Base-by-base conservation (phyloP, 176 grass and related monocot species). In the Rhipidocladum racemiflorum region DNA sequence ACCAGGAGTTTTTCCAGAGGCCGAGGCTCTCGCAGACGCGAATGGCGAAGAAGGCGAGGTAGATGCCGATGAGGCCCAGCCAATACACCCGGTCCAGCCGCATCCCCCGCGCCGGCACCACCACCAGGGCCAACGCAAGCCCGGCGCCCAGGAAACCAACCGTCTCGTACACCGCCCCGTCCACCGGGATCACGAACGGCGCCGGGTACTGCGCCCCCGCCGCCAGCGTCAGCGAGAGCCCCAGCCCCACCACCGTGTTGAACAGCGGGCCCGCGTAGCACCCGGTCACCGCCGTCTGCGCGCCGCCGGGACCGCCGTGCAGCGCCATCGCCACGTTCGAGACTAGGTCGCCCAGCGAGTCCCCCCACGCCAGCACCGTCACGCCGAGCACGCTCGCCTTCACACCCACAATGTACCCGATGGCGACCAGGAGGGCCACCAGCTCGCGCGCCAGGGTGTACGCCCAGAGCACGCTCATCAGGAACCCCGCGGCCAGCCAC, bases 401-500 rank as follows among this genome's bases (percentile, higher is more conserved):
- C 46, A 97, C 61, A 6, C 91, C 94, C 0, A 85, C 67, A 38
- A 97, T 69, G 87, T 90, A 91, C 6, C 94, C 94, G 61, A 92
- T 59, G 25, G 94, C 72, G 25, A 94, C 91, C 11, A 97, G 59
- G 1, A 97, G 72, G 2, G 88, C 91, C 3, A 97, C 91, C 25
- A 97, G 74, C 90, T 97, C 94, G 14, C 91, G 88, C 9, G 94
- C 94, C 18, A 92, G 83, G 1, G 91, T 88, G 80, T 94, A 97
- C 0, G 94, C 92, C 94, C 94, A 97, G 2, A 92, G 80, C 35
- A 97, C 89, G 70, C 94, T 97, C 94, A 97, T 97, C 15, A 89
- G 20, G 65, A 97, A 97, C 61, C 94, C 94, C 0, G 89, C 94
- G 0, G 88, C 84, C 0, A 97, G 70, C 94, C 91, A 97, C 9